Conservation (phyloP, 1,284 basidiomycete genomes). For the Violaceomyces palustris region DNA sequence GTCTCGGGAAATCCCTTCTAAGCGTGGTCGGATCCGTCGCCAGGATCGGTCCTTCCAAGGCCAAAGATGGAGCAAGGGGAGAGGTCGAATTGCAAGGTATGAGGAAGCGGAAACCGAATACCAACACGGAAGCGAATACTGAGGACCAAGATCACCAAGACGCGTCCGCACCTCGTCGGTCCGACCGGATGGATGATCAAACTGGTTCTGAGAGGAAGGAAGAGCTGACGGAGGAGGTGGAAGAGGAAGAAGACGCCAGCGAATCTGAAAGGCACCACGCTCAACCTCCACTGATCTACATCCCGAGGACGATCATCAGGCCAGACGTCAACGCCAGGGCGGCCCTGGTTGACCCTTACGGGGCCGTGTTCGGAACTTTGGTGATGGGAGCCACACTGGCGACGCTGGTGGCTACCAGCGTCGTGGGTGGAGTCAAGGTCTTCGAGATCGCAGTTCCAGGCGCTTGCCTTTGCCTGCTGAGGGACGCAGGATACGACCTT, state of each 20-base stretch:
- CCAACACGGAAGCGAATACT: no score
- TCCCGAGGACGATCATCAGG: slow-evolving; percentile 55
- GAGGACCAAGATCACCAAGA: no score
- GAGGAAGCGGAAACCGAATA: no score
- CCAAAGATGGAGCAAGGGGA: no score
- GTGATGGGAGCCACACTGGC: slow-evolving; percentile 60
- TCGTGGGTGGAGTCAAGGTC: slow-evolving; percentile 59
- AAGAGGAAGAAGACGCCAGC: not conserved
- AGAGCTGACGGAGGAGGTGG: no score
- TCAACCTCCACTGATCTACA: slow-evolving; percentile 39
- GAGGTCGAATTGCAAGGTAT: no score
- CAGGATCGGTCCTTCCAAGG: no score
- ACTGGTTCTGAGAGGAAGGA: no score
- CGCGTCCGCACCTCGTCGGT: no score
- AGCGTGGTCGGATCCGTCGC: no score
- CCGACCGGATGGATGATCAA: no score
- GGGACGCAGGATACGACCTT: slow-evolving; percentile 65
- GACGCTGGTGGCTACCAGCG: slow-evolving; percentile 61
- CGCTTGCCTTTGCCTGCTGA: slow-evolving; percentile 66
- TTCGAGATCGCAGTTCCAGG: slow-evolving; percentile 76
- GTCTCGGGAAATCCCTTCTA: no score
- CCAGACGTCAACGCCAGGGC: slow-evolving; percentile 56
- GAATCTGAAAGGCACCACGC: not conserved
- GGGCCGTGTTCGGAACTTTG: slow-evolving; percentile 57
- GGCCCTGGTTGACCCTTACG: slow-evolving; percentile 58